Conservation (phyloP, 305 asterid genomes). For the Petunia hybrid region DNA sequence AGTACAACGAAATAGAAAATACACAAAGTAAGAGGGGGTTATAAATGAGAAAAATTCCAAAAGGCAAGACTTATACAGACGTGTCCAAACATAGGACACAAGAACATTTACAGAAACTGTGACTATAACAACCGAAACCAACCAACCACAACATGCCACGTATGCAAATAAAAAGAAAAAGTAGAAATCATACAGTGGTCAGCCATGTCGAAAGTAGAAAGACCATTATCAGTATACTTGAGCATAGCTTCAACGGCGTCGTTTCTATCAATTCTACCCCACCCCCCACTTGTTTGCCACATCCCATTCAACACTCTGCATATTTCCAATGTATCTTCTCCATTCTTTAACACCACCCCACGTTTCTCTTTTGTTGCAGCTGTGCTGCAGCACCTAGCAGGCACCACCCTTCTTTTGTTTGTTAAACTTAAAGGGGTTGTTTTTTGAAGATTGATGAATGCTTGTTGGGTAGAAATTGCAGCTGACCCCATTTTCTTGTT, state of each 20-base stretch:
- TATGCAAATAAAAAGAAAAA: background rate
- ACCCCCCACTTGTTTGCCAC: conserved; percentile 99
- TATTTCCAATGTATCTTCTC: conserved; percentile 79
- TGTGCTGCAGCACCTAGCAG: conserved; percentile 32
- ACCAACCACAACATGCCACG: background rate
- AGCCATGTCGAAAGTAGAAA: conserved; percentile 95
- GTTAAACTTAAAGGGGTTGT: background rate
- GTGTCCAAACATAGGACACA: conserved; percentile 1
- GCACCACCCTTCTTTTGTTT: conserved; percentile 31
- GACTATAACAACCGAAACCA: background rate
- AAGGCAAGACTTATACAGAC: background rate
- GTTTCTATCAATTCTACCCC: conserved; percentile 91
- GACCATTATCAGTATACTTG: conserved; percentile 79
- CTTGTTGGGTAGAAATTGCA: background rate
- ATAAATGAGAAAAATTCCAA: background rate
- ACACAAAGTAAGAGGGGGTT: background rate
- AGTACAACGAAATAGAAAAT: background rate
- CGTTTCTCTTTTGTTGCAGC: conserved; percentile 50
- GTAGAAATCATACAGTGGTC: conserved; percentile 67
- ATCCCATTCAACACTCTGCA: conserved; percentile 89
- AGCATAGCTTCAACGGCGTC: conserved; percentile 93
- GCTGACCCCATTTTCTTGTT: background rate
- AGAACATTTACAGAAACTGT: background rate
- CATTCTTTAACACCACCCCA: conserved; percentile 61
- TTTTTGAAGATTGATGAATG: background rate